Evolutionary conservation across 192 early-diverging fungal genomes (phyloP), one percentile per base, ranked within the genome.

Genomic region (Gaertneriomyces sp.): DNA sequence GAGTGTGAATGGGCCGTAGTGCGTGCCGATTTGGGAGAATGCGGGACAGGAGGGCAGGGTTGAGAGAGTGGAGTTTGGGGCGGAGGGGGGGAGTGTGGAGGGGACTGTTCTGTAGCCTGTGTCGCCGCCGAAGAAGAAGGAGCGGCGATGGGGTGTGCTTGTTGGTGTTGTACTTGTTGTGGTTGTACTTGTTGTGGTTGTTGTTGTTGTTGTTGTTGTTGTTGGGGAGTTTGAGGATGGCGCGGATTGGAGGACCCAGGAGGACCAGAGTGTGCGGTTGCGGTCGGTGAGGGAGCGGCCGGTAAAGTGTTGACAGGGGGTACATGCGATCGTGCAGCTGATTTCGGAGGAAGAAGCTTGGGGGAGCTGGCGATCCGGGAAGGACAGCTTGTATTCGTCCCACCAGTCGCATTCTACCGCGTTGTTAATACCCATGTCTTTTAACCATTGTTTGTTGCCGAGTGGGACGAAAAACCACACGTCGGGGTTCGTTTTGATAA

Each of bases 341-440:
- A 52, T 12, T 8, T 44, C 25, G 1, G 25, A 33, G 2, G 25
- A 33, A 33, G 25, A 33, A 33, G 25, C 25, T 0, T 33, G 0
- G 25, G 25, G 25, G 1, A 33, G 2, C 25, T 33, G 25, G 25
- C 25, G 63, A 7, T 44, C 39, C 2, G 61, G 19, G 12, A 81
- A 62, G 8, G 60, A 65, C 5, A 86, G 63, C 16, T 39, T 40
- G 57, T 80, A 72, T 62, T 81, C 77, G 50, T 87, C 80, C 88
- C 88, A 92, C 91, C 91, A 93, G 74, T 93, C 91, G 45, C 78
- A 81, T 44, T 91, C 85, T 3, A 56, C 59, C 4, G 90, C 80
- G 63, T 16, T 38, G 1, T 12, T 0, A 1, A 49, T 49, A 12
- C 17, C 17, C 20, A 56, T 14, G 39, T 12, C 14, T 4, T 14